phyloP scores from a whole-genome alignment of 2,329 filamentous ascomycete genomes.

The Colletotrichum shisoi region DNA sequence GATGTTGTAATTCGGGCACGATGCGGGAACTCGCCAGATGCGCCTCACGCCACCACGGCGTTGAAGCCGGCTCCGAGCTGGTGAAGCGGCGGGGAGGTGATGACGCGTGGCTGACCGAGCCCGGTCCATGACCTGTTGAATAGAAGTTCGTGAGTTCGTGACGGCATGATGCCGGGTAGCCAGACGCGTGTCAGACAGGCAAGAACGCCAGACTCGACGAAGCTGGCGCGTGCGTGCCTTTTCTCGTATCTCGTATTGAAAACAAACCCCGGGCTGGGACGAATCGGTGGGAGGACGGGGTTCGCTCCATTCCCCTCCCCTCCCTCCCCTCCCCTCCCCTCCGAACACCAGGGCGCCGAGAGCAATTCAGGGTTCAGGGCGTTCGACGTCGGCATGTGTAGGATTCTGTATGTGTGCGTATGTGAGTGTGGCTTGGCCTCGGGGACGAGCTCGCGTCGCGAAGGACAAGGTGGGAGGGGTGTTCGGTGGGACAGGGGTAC shows the following conservation, averaged over 20 bases:
- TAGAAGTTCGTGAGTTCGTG: not conserved
- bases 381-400: conserved; percentile 23
- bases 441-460: conserved; percentile 31
- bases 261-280: not conserved
- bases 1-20: not conserved
- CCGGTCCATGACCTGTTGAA: not conserved
- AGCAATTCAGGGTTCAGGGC: conserved; percentile 25
- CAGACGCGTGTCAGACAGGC: not conserved
- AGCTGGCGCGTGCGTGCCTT: not conserved
- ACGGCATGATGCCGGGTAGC: not conserved
- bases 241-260: not conserved
- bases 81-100: not conserved
- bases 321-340: not conserved
- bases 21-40: not conserved
- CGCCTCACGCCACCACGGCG: not conserved
- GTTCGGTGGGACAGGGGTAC: not conserved
- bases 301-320: not conserved
- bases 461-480: not conserved
- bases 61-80: not conserved
- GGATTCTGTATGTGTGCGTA: not conserved
- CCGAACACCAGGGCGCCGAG: not conserved
- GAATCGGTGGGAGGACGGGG: not conserved
- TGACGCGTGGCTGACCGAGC: not conserved
- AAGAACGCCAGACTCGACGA: not conserved
- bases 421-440: conserved; percentile 10